phyloP scores from a whole-genome alignment of 1,284 basidiomycete species.

The Coniferiporia weirii region DNA sequence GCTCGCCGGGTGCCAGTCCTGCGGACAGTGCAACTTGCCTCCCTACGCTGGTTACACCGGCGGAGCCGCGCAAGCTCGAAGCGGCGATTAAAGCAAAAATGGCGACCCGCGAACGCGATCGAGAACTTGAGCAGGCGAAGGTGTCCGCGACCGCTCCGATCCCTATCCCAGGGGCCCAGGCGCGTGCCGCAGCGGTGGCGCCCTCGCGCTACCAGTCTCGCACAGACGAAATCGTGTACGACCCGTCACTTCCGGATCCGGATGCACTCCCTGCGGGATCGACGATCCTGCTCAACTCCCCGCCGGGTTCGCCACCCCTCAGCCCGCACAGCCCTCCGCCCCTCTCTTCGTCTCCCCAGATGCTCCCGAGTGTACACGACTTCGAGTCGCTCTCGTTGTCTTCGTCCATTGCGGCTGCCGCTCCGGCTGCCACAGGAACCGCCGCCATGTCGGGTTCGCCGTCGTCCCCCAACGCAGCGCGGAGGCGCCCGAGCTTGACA shows the following conservation, averaged over 20 bases:
- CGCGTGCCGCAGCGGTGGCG: not conserved
- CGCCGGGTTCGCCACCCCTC: not conserved
- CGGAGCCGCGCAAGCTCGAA: constrained; percentile 13
- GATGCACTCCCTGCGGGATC: constrained; percentile 11
- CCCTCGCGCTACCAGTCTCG: constrained; percentile 6
- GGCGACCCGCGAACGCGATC: constrained; percentile 6
- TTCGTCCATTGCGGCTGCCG: not conserved
- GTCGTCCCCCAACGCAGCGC: not conserved
- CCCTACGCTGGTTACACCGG: not conserved
- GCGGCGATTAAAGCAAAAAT: constrained; percentile 15
- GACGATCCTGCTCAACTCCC: constrained; percentile 12
- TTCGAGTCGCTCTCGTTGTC: not conserved
- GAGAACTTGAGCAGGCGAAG: not conserved
- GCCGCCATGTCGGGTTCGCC: not conserved
- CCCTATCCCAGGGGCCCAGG: not conserved
- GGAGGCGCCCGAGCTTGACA: constrained; percentile 5
- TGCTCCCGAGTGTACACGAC: not conserved
- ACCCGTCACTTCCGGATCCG: constrained; percentile 12
- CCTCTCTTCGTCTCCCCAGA: not conserved
- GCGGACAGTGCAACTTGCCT: constrained; percentile 11
- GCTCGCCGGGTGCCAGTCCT: constrained; percentile 16
- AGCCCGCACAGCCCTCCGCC: not conserved
- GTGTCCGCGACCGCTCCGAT: not conserved
- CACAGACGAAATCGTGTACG: constrained; percentile 14
- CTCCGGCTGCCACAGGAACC: not conserved